These are phyloP conservation scores for Trifolium repens DNA, from an alignment of 306 rosid species.

Conservation along the genomic window DNA sequence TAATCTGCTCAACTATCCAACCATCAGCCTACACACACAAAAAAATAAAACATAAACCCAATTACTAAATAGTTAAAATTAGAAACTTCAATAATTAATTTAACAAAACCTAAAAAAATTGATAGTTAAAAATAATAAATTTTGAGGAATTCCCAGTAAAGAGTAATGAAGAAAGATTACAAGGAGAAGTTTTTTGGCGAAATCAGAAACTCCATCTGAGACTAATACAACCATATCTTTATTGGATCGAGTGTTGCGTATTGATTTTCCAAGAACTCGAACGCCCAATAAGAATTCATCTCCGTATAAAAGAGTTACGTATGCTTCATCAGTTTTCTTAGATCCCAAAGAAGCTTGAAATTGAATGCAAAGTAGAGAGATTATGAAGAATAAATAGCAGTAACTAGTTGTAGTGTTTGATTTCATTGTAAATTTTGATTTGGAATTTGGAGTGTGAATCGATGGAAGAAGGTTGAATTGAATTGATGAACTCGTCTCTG, in stretches of 20 bases:
- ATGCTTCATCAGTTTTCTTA: conserved; percentile 63
- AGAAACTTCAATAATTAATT: conserved; percentile 35
- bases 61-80: conserved; percentile 16
- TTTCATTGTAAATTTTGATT: conserved; percentile 49
- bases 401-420: not conserved
- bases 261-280: conserved; percentile 92
- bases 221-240: conserved; percentile 93
- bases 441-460: not conserved
- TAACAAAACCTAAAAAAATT: not conserved
- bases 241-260: conserved; percentile 77
- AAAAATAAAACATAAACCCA: conserved; percentile 29
- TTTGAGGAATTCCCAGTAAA: not conserved
- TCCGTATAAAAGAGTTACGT: conserved; percentile 90
- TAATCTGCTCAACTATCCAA: conserved; percentile 92
- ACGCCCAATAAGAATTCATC: conserved; percentile 96
- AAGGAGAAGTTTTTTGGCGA: conserved; percentile 76
- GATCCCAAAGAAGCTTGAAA: conserved; percentile 56
- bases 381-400: conserved; percentile 21
- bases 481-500: not conserved
- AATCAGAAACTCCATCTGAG: conserved; percentile 93
- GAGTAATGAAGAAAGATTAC: conserved; percentile 36
- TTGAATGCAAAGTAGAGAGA: conserved; percentile 40
- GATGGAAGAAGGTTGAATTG: conserved; percentile 8
- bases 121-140: not conserved
- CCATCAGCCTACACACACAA: conserved; percentile 81